phyloP scores from a whole-genome alignment of 2,329 filamentous ascomycete species.

The Penicillium sp. region DNA sequence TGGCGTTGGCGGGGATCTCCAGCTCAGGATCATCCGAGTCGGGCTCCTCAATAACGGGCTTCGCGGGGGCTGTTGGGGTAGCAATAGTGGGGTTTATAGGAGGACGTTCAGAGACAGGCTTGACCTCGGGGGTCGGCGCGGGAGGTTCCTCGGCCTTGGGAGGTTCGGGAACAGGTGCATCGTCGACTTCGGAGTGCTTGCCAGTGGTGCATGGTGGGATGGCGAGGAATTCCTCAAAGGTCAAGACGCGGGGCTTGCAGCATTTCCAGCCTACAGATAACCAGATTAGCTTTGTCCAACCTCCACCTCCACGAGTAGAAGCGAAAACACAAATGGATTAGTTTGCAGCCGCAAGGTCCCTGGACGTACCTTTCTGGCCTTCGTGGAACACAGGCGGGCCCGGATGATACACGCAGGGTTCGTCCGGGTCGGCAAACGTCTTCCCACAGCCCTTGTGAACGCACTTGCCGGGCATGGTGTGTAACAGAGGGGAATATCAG shows the following conservation, averaged over 20 bases:
- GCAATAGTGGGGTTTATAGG: slow-evolving; percentile 36
- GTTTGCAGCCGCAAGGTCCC: slow-evolving; percentile 37
- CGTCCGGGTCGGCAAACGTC: slow-evolving; percentile 77
- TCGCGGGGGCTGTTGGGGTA: slow-evolving; percentile 34
- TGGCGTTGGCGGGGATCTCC: slow-evolving; percentile 72
- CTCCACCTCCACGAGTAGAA: not conserved
- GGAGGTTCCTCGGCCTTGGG: slow-evolving; percentile 41
- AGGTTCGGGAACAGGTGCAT: slow-evolving; percentile 57
- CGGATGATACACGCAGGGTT: slow-evolving; percentile 89
- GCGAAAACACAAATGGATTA: slow-evolving; percentile 15
- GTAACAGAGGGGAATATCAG: slow-evolving; percentile 4
- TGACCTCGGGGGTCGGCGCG: slow-evolving; percentile 24
- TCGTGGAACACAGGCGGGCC: slow-evolving; percentile 95
- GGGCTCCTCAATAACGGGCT: slow-evolving; percentile 63
- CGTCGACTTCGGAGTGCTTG: slow-evolving; percentile 87
- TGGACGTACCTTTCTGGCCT: slow-evolving; percentile 84
- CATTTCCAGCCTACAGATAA: slow-evolving; percentile 91
- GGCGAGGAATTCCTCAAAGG: slow-evolving; percentile 95
- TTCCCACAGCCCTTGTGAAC: slow-evolving; percentile 97
- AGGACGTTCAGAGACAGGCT: slow-evolving; percentile 20
- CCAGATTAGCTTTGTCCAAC: not conserved
- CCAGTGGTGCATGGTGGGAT: slow-evolving; percentile 93
- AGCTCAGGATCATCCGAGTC: slow-evolving; percentile 83
- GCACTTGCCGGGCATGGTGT: slow-evolving; percentile 66
- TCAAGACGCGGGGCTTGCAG: slow-evolving; percentile 94